These are phyloP conservation scores for Suillus lakei DNA, from an alignment of 768 basidiomycete genomes.

Conservation along the genomic window DNA sequence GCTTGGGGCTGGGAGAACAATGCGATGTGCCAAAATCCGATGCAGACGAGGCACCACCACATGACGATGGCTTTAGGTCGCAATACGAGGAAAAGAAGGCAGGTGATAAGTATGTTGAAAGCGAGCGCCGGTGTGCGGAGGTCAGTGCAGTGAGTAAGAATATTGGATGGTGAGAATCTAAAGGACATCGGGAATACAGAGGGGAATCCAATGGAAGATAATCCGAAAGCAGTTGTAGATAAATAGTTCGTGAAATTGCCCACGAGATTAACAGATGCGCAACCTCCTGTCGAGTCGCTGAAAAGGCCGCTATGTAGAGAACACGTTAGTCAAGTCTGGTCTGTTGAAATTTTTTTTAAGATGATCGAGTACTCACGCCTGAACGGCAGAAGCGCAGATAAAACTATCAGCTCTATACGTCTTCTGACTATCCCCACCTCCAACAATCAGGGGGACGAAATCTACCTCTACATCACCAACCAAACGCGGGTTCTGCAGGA, in stretches of 20 bases:
- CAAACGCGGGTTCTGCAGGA: conserved; percentile 74
- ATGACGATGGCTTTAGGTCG: conserved; percentile 70
- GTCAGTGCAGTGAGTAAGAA: conserved; percentile 70
- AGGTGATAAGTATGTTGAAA: conserved; percentile 72
- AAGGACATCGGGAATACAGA: conserved; percentile 76
- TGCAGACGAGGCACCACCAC: conserved; percentile 80
- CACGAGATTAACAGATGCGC: conserved; percentile 68
- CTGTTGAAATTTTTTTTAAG: conserved; percentile 5
- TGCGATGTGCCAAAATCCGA: conserved; percentile 84
- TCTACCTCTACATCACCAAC: conserved; percentile 69
- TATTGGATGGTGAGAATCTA: conserved; percentile 52
- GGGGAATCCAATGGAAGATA: conserved; percentile 75
- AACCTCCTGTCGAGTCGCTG: conserved; percentile 72
- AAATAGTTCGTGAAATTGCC: conserved; percentile 76
- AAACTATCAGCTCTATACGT: conserved; percentile 89
- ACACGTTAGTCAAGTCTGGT: conserved; percentile 14
- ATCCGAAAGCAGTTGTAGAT: conserved; percentile 60
- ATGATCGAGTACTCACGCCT: conserved; percentile 58
- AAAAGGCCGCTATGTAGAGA: conserved; percentile 59
- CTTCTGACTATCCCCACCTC: conserved; percentile 73
- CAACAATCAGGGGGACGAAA: conserved; percentile 78
- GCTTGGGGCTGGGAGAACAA: conserved; percentile 78
- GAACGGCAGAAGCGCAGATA: conserved; percentile 82
- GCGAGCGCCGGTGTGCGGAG: conserved; percentile 70
- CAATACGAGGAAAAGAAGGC: conserved; percentile 70